phyloP scores from a whole-genome alignment of 352 stramenopile species.

The Pythium rishiriense region DNA sequence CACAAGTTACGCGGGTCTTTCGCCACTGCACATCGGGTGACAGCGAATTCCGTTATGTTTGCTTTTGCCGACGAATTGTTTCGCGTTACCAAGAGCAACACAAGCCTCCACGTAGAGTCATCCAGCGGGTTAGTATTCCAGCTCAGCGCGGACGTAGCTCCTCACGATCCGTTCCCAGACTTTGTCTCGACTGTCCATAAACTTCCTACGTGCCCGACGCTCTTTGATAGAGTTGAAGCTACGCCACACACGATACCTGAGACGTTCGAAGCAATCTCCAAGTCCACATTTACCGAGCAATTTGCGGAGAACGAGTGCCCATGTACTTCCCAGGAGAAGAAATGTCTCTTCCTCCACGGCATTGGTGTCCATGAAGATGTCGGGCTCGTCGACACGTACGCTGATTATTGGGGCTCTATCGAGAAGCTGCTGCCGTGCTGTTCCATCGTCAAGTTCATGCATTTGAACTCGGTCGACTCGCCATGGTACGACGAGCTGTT shows the following conservation, averaged over 20 bases:
- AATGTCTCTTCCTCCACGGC: slow-evolving; percentile 52
- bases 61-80: neutral
- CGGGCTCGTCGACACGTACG: slow-evolving; percentile 27
- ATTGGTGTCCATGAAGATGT: slow-evolving; percentile 34
- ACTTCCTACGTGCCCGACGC: neutral
- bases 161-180: neutral
- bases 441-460: slow-evolving; percentile 33
- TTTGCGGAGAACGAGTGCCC: slow-evolving; percentile 14
- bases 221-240: neutral
- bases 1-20: neutral
- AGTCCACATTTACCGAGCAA: neutral
- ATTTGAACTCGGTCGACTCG: slow-evolving; percentile 33
- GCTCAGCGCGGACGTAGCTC: neutral
- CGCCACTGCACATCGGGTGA: neutral
- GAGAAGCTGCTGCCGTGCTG: slow-evolving; percentile 27
- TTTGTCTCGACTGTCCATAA: slow-evolving; percentile 3
- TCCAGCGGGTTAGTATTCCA: neutral
- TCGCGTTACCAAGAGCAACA: neutral
- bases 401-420: slow-evolving; percentile 32
- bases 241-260: neutral
- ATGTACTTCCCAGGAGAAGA: slow-evolving; percentile 20
- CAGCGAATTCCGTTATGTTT: neutral
- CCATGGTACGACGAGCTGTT: slow-evolving; percentile 33
- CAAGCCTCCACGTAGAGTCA: neutral
- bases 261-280: neutral